Conservation (phyloP, 148 eudicot genomes). For the Nepenthes gracilis region DNA sequence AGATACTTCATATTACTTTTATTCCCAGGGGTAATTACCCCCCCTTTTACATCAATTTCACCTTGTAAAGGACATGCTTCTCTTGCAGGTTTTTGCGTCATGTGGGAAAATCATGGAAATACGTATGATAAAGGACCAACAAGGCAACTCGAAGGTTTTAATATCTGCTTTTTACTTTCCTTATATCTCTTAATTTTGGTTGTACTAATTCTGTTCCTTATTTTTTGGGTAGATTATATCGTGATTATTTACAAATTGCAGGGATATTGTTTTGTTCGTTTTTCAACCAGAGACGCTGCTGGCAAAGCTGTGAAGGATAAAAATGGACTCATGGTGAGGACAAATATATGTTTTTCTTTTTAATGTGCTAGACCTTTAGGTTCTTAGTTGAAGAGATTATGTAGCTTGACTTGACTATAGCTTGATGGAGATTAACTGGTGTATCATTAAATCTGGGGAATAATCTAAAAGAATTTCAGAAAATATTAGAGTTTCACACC, state of each 20-base stretch:
- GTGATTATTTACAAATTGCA: slow-evolving; percentile 7
- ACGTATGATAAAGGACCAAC: slow-evolving; percentile 49
- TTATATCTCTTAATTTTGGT: not conserved
- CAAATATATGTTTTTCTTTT: not conserved
- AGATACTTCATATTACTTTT: too few relatives aligned
- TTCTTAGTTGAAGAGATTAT: too few relatives aligned
- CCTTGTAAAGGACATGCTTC: slow-evolving; percentile 7
- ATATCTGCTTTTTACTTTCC: not conserved
- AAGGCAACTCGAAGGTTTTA: slow-evolving; percentile 40
- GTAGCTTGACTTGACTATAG: too few relatives aligned
- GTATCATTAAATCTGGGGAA: too few relatives aligned
- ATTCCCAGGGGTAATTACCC: too few relatives aligned
- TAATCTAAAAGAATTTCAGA: too few relatives aligned
- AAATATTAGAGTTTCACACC: too few relatives aligned
- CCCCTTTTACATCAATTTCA: too few relatives aligned
- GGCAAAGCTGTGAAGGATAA: slow-evolving; percentile 52
- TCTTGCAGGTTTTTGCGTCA: slow-evolving; percentile 42
- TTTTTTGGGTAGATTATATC: too few relatives aligned
- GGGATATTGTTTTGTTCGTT: slow-evolving; percentile 63
- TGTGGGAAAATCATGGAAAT: slow-evolving; percentile 54
- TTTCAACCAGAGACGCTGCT: slow-evolving; percentile 49
- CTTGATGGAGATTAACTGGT: too few relatives aligned
- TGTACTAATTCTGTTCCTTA: too few relatives aligned
- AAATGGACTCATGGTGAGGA: slow-evolving; percentile 38
- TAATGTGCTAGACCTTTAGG: too few relatives aligned